Conservation (phyloP, 495 filamentous ascomycete species). For the Amniculicola lignicola region DNA sequence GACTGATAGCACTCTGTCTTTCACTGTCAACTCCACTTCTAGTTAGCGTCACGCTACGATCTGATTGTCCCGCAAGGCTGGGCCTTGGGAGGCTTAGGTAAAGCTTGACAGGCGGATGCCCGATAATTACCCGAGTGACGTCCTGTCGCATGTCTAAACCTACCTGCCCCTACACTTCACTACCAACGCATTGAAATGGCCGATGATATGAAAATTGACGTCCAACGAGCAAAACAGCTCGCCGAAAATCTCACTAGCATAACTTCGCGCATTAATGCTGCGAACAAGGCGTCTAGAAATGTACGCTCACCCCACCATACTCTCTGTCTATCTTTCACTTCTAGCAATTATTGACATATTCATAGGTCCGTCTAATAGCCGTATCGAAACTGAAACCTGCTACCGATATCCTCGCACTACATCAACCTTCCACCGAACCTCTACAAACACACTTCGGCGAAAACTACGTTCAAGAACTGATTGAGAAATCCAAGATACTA, state of each 20-base stretch:
- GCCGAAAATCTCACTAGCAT: conserved; percentile 39
- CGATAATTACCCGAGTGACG: neutral
- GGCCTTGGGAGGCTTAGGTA: too few relatives aligned
- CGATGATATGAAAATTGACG: conserved; percentile 40
- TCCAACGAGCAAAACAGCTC: conserved; percentile 38
- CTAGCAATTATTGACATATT: neutral
- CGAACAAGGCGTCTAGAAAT: conserved; percentile 17
- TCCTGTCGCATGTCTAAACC: neutral
- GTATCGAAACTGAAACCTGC: conserved; percentile 94
- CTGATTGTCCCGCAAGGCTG: too few relatives aligned
- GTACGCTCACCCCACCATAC: conserved; percentile 9
- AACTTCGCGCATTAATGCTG: conserved; percentile 35
- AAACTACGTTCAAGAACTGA: conserved; percentile 92
- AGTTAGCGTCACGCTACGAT: too few relatives aligned
- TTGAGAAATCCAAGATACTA: conserved; percentile 76
- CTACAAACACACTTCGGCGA: conserved; percentile 85
- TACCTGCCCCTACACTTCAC: neutral
- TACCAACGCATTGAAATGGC: conserved; percentile 19
- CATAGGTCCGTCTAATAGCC: conserved; percentile 76
- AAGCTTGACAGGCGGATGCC: too few relatives aligned
- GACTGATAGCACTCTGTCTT: too few relatives aligned
- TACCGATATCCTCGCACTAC: conserved; percentile 79
- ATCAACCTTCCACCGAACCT: conserved; percentile 46
- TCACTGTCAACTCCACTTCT: too few relatives aligned
- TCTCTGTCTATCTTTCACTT: neutral